A percentile compares a stretch with the other conserved stretches of the same genome.
These are phyloP conservation scores for Gossypium longicalyx DNA, from an alignment of 345 rosid species.

Conservation along the genomic window DNA sequence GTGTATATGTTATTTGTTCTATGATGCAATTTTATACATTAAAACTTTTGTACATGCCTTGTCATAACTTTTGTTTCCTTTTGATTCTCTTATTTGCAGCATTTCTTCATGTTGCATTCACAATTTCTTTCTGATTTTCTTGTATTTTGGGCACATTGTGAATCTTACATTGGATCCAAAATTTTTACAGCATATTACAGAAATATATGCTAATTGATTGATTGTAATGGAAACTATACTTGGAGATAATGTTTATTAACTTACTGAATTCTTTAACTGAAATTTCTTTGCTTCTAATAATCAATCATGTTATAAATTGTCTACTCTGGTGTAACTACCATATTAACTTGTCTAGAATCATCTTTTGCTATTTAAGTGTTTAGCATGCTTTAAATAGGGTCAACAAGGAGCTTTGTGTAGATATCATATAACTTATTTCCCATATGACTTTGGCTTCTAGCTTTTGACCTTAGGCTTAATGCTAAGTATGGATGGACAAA, in stretches of 20 bases:
- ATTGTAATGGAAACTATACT: not conserved
- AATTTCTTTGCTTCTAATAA: not conserved
- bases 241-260: not conserved
- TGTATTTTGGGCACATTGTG: not conserved
- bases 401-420: not conserved
- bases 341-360: constrained; percentile 1
- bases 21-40: not conserved
- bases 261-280: not conserved
- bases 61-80: not conserved
- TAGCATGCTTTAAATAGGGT: not conserved
- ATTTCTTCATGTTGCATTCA: not conserved
- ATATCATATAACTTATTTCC: not conserved
- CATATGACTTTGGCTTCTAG: constrained; percentile 2
- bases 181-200: not conserved
- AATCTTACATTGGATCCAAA: not conserved
- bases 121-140: constrained; percentile 1
- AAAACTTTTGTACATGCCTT: not conserved
- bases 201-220: constrained; percentile 3
- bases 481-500: not conserved
- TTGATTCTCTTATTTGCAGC: not conserved
- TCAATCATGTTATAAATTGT: not conserved
- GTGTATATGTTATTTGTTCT: not conserved
- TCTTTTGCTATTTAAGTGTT: not conserved
- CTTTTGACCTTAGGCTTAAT: not conserved
- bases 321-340: not conserved